Base-by-base conservation (phyloP, 257 asterid genomes). In the Ballota nigra region DNA sequence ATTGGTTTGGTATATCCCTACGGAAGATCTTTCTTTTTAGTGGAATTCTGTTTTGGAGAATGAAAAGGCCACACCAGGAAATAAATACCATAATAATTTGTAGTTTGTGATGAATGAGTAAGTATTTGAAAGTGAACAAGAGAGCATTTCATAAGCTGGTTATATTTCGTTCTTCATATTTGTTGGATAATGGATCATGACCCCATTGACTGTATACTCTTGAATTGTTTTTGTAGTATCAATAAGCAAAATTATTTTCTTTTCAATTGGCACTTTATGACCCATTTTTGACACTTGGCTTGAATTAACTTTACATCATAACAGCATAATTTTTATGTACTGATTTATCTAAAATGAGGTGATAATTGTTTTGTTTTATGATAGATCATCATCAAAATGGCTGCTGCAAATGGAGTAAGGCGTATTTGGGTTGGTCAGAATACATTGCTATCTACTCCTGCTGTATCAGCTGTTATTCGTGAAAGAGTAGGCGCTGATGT, bases 341-440 rank as follows among this genome's bases (percentile, higher is more conserved):
- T 68, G 62, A 18, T 70, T 52, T 43, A 34, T 72, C 41, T 31
- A 55, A 29, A 64, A 29, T 71, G 45, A 56, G 55, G 20, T 60
- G 45, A 72, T 55, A 75, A 6, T 65, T 9, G 53, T 60, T 67
- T 26, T 70, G 40, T 71, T 58, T 24, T 67, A 64, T 81, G 69
- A 52, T 90, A 94, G 97, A 86, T 94, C 78, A 91, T 94, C 74
- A 89, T 85, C 63, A 91, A 94, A 85, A 91, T 94, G 99, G 85
- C 97, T 63, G 97, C 99, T 77, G 97, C 93, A 58, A 94, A 86
- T 84, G 97, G 98, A 82, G 97, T 88, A 63, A 83, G 99, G 76
- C 95, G 96, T 47, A 80, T 94, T 65, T 94, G 99, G 97, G 96
- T 94, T 80, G 99, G 98, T 70, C 98, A 85, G 85, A 89, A 94